These are phyloP conservation scores for Colletotrichum viniferum DNA, from an alignment of 2,329 filamentous ascomycete genomes.

Conservation along the genomic window DNA sequence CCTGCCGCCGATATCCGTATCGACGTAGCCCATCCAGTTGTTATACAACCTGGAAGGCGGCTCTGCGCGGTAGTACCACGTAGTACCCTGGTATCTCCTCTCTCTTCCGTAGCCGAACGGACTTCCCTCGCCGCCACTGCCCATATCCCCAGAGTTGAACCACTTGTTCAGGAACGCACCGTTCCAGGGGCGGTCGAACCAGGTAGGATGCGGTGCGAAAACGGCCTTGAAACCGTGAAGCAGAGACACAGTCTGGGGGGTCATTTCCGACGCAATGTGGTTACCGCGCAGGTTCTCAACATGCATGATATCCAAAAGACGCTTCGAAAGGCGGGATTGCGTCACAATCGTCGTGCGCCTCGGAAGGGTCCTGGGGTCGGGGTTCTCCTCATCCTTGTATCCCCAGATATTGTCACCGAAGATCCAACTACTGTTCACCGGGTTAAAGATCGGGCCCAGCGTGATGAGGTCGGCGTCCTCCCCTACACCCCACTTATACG, in stretches of 20 bases:
- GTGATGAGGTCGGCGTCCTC: constrained; percentile 78
- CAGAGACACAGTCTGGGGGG: constrained; percentile 72
- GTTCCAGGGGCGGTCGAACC: constrained; percentile 76
- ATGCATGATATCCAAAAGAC: constrained; percentile 77
- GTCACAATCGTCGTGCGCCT: constrained; percentile 80
- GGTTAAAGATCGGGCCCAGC: constrained; percentile 79
- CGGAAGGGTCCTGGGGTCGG: constrained; percentile 61
- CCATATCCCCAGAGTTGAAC: constrained; percentile 64
- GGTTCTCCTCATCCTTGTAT: constrained; percentile 57
- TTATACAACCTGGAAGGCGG: constrained; percentile 64
- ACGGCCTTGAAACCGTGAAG: constrained; percentile 81
- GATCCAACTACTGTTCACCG: constrained; percentile 74
- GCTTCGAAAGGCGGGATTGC: constrained; percentile 74
- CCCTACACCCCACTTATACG: constrained; percentile 77
- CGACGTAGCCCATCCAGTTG: constrained; percentile 67
- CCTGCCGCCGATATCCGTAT: constrained; percentile 58
- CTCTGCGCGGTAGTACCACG: constrained; percentile 65
- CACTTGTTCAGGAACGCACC: constrained; percentile 57
- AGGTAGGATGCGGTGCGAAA: constrained; percentile 79
- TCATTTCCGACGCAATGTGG: constrained; percentile 83
- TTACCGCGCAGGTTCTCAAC: constrained; percentile 74
- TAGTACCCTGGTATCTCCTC: constrained; percentile 58
- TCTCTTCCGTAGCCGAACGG: constrained; percentile 66
- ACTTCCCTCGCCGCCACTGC: constrained; percentile 57
- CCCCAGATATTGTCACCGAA: constrained; percentile 72